Evolutionary conservation across 2,329 filamentous ascomycete genomes (phyloP).

Genomic region (Aspergillus sp.): DNA sequence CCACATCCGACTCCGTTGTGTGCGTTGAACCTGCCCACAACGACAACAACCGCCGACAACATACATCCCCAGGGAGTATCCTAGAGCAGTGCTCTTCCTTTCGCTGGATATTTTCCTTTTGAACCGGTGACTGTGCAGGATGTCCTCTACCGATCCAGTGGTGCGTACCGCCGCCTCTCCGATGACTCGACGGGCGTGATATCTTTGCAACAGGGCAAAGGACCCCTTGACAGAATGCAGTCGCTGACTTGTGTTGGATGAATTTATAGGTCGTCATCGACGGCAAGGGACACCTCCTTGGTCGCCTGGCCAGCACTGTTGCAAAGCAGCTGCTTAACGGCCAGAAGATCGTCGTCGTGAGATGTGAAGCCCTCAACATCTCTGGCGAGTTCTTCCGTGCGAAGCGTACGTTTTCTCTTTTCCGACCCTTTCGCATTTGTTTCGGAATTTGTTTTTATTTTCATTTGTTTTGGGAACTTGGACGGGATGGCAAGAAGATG

Average conservation of each 20-base stretch:
- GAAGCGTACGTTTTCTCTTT: conserved; percentile 80
- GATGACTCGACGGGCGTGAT: conserved; percentile 3
- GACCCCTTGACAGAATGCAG: background rate
- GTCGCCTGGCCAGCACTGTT: conserved; percentile 95
- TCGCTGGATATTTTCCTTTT: conserved; percentile 43
- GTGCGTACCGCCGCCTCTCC: conserved; percentile 48
- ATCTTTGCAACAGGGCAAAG: conserved; percentile 3
- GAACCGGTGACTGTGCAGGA: conserved; percentile 51
- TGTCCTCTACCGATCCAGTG: conserved; percentile 67
- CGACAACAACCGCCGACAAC: conserved; percentile 50
- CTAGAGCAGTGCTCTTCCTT: conserved; percentile 42
- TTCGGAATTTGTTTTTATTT: conserved; percentile 12
- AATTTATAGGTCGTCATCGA: conserved; percentile 88
- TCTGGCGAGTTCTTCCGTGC: conserved; percentile 99
- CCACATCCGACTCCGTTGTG: conserved; percentile 43
- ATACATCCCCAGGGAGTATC: conserved; percentile 43
- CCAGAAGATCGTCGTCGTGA: conserved; percentile 99
- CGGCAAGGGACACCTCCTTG: conserved; percentile 99
- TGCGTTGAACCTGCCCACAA: conserved; percentile 44
- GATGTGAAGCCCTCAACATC: conserved; percentile 99
- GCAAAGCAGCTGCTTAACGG: conserved; percentile 98
- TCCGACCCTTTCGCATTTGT: conserved; percentile 22
- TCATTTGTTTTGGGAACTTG: conserved; percentile 9
- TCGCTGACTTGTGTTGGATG: conserved; percentile 45
- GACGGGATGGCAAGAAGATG: background rate